These are phyloP conservation scores for Verticillium klebahnii DNA, from an alignment of 2,329 filamentous ascomycete species.

Conservation along the genomic window DNA sequence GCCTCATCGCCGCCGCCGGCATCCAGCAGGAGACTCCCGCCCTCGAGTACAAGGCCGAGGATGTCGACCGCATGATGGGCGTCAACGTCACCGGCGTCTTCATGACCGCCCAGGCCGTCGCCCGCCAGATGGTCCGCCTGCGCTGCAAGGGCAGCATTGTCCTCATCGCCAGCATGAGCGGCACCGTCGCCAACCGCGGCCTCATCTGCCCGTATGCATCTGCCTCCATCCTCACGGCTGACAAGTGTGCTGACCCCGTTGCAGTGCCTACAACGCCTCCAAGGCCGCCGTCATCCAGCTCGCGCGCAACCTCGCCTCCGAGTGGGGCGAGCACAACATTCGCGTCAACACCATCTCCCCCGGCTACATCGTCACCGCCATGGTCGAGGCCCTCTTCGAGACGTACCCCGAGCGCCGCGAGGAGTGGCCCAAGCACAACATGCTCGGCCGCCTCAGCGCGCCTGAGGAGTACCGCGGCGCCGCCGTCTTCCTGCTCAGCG, in stretches of 20 bases:
- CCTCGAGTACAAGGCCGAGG: slow-evolving; percentile 33
- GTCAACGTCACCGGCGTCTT: slow-evolving; percentile 37
- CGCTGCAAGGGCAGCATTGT: slow-evolving; percentile 47
- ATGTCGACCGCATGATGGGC: slow-evolving; percentile 29
- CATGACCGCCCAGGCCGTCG: slow-evolving; percentile 37
- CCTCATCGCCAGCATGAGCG: slow-evolving; percentile 34
- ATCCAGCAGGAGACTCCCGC: slow-evolving; percentile 30
- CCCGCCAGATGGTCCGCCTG: slow-evolving; percentile 29
- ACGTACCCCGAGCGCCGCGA: slow-evolving; percentile 62
- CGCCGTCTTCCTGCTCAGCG: slow-evolving; percentile 40
- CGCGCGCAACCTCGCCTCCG: slow-evolving; percentile 63
- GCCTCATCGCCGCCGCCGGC: slow-evolving; percentile 38
- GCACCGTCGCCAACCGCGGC: slow-evolving; percentile 40
- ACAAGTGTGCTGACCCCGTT: slow-evolving; percentile 25
- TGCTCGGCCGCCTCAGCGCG: slow-evolving; percentile 8
- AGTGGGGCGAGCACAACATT: slow-evolving; percentile 70
- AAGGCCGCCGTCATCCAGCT: slow-evolving; percentile 73
- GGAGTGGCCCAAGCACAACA: slow-evolving; percentile 10
- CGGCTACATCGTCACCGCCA: slow-evolving; percentile 28
- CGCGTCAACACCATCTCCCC: slow-evolving; percentile 12
- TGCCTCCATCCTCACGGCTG: not conserved
- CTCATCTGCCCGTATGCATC: slow-evolving; percentile 52
- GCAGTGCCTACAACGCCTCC: slow-evolving; percentile 70
- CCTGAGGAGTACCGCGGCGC: slow-evolving; percentile 46
- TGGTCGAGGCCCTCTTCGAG: slow-evolving; percentile 77